Evolutionary conservation across 1,139 yeast species (phyloP).

Genomic region (Yamadazyma trypodendri): DNA sequence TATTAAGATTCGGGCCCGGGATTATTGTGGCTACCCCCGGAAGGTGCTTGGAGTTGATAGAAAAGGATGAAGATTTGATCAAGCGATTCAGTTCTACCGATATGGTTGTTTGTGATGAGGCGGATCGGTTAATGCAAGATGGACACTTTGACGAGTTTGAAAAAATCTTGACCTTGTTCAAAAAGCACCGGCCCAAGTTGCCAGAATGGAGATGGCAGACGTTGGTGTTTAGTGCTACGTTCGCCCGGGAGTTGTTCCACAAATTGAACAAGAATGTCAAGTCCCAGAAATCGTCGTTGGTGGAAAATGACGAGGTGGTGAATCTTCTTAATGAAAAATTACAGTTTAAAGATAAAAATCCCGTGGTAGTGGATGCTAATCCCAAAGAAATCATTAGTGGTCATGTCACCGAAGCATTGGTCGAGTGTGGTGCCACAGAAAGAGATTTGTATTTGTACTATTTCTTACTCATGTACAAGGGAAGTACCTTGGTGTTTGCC

Average conservation of each 20-base stretch:
- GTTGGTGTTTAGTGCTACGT: constrained; percentile 91
- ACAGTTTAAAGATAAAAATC: constrained; percentile 57
- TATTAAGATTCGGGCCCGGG: constrained; percentile 72
- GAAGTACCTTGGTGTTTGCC: constrained; percentile 87
- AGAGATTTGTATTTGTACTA: constrained; percentile 90
- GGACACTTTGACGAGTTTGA: constrained; percentile 96
- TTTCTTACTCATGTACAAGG: constrained; percentile 82
- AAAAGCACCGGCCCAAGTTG: constrained; percentile 32
- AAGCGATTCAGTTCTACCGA: constrained; percentile 62
- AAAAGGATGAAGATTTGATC: constrained; percentile 55
- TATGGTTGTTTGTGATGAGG: constrained; percentile 86
- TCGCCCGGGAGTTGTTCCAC: constrained; percentile 76
- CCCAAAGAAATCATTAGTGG: constrained; percentile 81
- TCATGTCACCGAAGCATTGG: constrained; percentile 77
- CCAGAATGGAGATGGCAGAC: constrained; percentile 71
- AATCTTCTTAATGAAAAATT: constrained; percentile 56
- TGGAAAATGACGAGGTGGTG: constrained; percentile 54
- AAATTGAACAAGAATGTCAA: constrained; percentile 48
- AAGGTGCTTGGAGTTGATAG: constrained; percentile 77
- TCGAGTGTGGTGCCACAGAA: constrained; percentile 89
- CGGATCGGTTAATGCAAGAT: constrained; percentile 93
- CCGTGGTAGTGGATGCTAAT: constrained; percentile 75
- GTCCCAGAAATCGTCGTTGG: constrained; percentile 25
- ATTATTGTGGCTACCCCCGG: constrained; percentile 96
- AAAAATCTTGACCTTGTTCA: constrained; percentile 66